phyloP scores from a whole-genome alignment of 2,329 filamentous ascomycete species.

The Hirsutella rhossiliensis region DNA sequence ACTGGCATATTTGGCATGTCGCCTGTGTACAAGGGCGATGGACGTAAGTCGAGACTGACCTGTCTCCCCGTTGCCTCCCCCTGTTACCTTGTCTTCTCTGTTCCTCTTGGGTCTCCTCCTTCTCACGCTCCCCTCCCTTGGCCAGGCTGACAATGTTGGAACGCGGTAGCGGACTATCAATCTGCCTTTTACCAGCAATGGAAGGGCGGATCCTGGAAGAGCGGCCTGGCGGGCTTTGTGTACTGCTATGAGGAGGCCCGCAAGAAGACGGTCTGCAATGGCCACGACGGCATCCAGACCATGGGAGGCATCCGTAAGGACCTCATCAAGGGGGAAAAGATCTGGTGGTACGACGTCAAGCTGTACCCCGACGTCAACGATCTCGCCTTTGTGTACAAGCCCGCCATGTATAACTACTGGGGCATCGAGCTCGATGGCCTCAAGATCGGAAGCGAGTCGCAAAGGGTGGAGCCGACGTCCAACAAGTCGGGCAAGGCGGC shows the following conservation, averaged over 20 bases:
- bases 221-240: constrained; percentile 6
- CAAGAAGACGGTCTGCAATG: constrained; percentile 7
- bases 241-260: constrained; percentile 6
- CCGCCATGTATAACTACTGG: constrained; percentile 10
- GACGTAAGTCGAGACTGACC: constrained; percentile 3
- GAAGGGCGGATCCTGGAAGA: constrained; percentile 6
- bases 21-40: constrained; percentile 6
- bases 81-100: not conserved
- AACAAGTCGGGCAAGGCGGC: constrained; percentile 6
- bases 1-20: constrained; percentile 7
- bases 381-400: constrained; percentile 7
- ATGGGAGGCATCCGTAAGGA: constrained; percentile 6
- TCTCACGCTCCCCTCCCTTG: too few relatives aligned
- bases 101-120: too few relatives aligned
- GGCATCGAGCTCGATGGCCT: constrained; percentile 6
- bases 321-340: constrained; percentile 13
- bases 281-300: constrained; percentile 9
- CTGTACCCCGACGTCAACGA: constrained; percentile 8
- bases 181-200: constrained; percentile 9
- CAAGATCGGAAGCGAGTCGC: constrained; percentile 7
- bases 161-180: constrained; percentile 1
- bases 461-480: constrained; percentile 6
- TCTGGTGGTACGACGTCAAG: constrained; percentile 16
- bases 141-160: too few relatives aligned
- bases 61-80: too few relatives aligned